Percentiles rank a stretch among this genome's conserved stretches.
phyloP scores from a whole-genome alignment of 2,329 filamentous ascomycete genomes.

The Aureobasidium sp. region DNA sequence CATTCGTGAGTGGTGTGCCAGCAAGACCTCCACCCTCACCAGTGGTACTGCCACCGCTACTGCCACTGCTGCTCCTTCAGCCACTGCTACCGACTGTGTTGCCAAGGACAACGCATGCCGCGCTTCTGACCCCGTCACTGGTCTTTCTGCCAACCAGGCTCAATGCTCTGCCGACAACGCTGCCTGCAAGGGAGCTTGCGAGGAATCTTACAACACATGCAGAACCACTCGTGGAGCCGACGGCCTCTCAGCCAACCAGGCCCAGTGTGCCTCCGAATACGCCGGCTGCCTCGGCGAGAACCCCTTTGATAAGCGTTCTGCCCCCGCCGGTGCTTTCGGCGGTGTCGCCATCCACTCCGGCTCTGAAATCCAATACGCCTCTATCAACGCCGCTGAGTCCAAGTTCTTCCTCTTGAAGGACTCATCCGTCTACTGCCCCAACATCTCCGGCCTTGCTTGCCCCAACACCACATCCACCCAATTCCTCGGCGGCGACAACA shows the following conservation, averaged over 20 bases:
- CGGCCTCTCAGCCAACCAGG: not conserved
- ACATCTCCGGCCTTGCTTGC: not conserved
- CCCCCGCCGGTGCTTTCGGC: constrained; percentile 13
- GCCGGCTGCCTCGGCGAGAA: constrained; percentile 10
- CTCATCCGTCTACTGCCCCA: constrained; percentile 9
- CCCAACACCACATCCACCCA: constrained; percentile 12
- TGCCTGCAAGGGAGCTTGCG: constrained; percentile 13
- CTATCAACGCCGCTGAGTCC: constrained; percentile 13
- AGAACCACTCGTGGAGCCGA: not conserved
- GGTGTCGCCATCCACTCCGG: constrained; percentile 17
- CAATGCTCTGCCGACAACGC: constrained; percentile 7
- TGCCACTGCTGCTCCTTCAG: not conserved
- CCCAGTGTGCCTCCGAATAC: constrained; percentile 5
- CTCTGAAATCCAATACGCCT: constrained; percentile 14
- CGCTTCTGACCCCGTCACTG: not conserved
- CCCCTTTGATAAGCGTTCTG: not conserved
- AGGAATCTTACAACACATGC: constrained; percentile 11
- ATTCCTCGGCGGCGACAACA: constrained; percentile 15
- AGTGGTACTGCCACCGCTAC: too few relatives aligned
- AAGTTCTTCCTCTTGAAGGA: constrained; percentile 10
- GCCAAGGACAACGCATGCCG: not conserved
- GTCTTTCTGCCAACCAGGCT: not conserved
- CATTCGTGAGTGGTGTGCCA: too few relatives aligned
- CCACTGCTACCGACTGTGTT: not conserved
- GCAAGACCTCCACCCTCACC: too few relatives aligned